phyloP scores from a whole-genome alignment of 2,329 filamentous ascomycete genomes.

The Aspergillus viridinutans region DNA sequence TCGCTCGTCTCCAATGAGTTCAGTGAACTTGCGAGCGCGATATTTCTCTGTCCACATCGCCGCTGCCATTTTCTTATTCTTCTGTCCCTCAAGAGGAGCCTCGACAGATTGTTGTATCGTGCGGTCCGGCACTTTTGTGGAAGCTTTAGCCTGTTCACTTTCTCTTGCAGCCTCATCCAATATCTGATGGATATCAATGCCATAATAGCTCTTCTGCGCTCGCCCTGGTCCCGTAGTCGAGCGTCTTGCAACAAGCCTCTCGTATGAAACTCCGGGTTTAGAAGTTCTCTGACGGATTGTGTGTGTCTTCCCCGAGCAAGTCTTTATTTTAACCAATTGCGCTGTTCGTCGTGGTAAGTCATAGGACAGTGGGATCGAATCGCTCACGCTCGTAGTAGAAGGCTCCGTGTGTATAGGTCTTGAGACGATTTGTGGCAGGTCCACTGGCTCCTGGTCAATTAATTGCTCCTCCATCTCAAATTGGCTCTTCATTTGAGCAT shows the following conservation, averaged over 20 bases:
- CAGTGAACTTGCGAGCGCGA: constrained; percentile 82
- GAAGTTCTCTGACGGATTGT: constrained; percentile 39
- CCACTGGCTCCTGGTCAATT: constrained; percentile 11
- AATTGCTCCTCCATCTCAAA: constrained; percentile 25
- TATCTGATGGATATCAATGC: constrained; percentile 82
- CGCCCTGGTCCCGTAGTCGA: constrained; percentile 49
- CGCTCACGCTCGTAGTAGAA: constrained; percentile 5
- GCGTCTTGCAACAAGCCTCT: constrained; percentile 51
- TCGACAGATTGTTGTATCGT: constrained; percentile 33
- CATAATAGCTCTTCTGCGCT: constrained; percentile 71
- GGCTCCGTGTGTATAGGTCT: constrained; percentile 1
- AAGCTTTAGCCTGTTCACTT: constrained; percentile 36
- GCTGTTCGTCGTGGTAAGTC: constrained; percentile 10
- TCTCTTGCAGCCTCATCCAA: constrained; percentile 67
- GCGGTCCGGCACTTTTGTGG: constrained; percentile 14
- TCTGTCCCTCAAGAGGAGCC: constrained; percentile 15
- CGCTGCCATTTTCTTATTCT: constrained; percentile 28
- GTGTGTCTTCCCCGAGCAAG: constrained; percentile 47
- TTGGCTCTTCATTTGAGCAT: constrained; percentile 28
- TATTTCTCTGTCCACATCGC: constrained; percentile 95
- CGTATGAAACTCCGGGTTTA: constrained; percentile 42
- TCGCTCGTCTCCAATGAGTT: constrained; percentile 88
- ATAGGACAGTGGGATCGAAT: constrained; percentile 2
- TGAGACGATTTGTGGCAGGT: constrained; percentile 7
- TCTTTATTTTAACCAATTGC: constrained; percentile 37